Percentiles rank a stretch among this genome's conserved stretches.
These are phyloP conservation scores for Rostrohypoxylon terebratum DNA, from an alignment of 495 filamentous ascomycete genomes.

Conservation along the genomic window DNA sequence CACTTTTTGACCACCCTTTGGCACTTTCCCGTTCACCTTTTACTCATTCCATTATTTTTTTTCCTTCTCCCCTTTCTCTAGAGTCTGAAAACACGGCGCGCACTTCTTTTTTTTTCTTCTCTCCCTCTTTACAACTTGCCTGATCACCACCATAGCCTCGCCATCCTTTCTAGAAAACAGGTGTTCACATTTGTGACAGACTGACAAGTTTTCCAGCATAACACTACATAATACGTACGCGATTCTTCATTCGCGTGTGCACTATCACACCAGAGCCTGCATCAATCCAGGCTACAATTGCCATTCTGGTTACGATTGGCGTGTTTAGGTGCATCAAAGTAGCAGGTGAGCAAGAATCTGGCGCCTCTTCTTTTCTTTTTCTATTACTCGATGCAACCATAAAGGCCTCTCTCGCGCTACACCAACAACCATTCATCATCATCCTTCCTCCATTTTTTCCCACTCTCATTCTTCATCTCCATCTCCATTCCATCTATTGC, in stretches of 20 bases:
- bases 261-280: slow-evolving; percentile 2
- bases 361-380: slow-evolving; percentile 23
- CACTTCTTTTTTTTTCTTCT: slow-evolving; percentile 29
- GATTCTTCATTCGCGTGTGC: slow-evolving; percentile 3
- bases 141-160: neutral
- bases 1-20: slow-evolving; percentile 39
- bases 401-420: slow-evolving; percentile 28
- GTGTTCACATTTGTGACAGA: slow-evolving; percentile 19
- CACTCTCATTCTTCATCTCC: slow-evolving; percentile 1
- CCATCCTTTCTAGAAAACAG: slow-evolving; percentile 4
- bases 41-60: slow-evolving; percentile 39
- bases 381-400: slow-evolving; percentile 42
- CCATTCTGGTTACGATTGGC: slow-evolving; percentile 30
- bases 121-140: slow-evolving; percentile 17
- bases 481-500: slow-evolving; percentile 10
- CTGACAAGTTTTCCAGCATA: slow-evolving; percentile 8
- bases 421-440: slow-evolving; percentile 27
- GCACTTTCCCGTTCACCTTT: slow-evolving; percentile 33
- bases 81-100: neutral
- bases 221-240: slow-evolving; percentile 15
- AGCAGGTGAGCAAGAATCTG: slow-evolving; percentile 35
- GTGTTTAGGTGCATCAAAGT: slow-evolving; percentile 21
- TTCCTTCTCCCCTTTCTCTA: slow-evolving; percentile 22
- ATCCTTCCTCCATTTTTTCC: slow-evolving; percentile 8
- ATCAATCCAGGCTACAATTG: slow-evolving; percentile 17